Evolutionary conservation across 2,329 filamentous ascomycete species (phyloP).

Genomic region (Fusarium sp.): DNA sequence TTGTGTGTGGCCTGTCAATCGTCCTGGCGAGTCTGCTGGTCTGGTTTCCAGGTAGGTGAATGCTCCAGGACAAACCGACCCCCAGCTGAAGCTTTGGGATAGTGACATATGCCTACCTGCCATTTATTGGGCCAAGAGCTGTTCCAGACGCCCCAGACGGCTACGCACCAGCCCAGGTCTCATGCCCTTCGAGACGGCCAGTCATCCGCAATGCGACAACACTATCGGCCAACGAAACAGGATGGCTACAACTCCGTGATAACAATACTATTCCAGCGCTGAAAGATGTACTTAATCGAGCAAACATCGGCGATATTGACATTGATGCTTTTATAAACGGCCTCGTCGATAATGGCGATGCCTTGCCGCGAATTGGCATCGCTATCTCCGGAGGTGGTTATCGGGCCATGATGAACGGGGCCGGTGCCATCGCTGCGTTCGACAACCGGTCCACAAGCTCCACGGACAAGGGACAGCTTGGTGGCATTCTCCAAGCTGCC

Average conservation of each 20-base stretch:
- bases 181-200: slow-evolving; percentile 17
- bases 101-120: neutral
- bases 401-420: slow-evolving; percentile 80
- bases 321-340: slow-evolving; percentile 73
- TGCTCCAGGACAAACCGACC: neutral
- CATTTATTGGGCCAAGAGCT: neutral
- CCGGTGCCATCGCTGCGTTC: slow-evolving; percentile 78
- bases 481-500: slow-evolving; percentile 78
- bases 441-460: slow-evolving; percentile 74
- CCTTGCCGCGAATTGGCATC: slow-evolving; percentile 69
- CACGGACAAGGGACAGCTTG: slow-evolving; percentile 62
- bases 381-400: slow-evolving; percentile 84
- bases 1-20: neutral
- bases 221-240: slow-evolving; percentile 15
- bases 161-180: slow-evolving; percentile 12
- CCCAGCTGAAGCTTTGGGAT: neutral
- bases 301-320: slow-evolving; percentile 79
- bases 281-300: slow-evolving; percentile 73
- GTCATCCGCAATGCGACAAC: slow-evolving; percentile 3
- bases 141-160: slow-evolving; percentile 19
- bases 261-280: slow-evolving; percentile 77
- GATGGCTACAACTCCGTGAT: slow-evolving; percentile 76
- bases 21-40: neutral
- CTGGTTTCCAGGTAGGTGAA: neutral
- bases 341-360: slow-evolving; percentile 72